phyloP scores from a whole-genome alignment of 495 filamentous ascomycete species.

The Acidomyces sp. region DNA sequence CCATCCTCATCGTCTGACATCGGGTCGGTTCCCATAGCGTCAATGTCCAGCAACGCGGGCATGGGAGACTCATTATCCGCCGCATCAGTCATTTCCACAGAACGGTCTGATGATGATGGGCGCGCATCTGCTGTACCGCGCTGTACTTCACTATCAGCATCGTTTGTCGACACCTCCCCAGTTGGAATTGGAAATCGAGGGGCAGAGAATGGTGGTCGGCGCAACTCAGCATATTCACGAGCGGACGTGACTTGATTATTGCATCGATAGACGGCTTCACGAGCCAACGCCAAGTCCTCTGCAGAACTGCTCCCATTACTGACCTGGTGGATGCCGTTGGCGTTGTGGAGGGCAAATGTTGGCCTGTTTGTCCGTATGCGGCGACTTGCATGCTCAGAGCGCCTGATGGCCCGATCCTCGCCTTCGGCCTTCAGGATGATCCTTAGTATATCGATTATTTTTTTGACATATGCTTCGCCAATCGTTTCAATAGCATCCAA shows the following conservation, averaged over 20 bases:
- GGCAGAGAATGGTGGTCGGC: neutral
- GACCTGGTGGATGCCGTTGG: slow-evolving; percentile 25
- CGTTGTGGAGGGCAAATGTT: slow-evolving; percentile 12
- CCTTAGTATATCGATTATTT: slow-evolving; percentile 69
- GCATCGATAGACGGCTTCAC: slow-evolving; percentile 75
- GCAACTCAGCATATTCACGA: slow-evolving; percentile 52
- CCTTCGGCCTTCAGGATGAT: slow-evolving; percentile 62
- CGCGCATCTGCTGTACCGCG: neutral
- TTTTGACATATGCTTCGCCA: slow-evolving; percentile 59
- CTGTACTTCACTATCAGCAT: neutral
- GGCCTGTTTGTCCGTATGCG: slow-evolving; percentile 23
- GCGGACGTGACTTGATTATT: slow-evolving; percentile 48
- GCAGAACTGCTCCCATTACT: slow-evolving; percentile 39
- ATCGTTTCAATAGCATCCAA: slow-evolving; percentile 69
- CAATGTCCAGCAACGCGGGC: neutral
- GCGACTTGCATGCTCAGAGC: slow-evolving; percentile 39
- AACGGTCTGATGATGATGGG: slow-evolving; percentile 1
- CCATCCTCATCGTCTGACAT: slow-evolving; percentile 11
- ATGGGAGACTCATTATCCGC: neutral
- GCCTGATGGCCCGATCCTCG: slow-evolving; percentile 53
- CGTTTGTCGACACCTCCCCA: slow-evolving; percentile 28
- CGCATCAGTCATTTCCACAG: slow-evolving; percentile 12
- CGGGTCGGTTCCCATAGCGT: neutral
- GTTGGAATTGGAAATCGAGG: slow-evolving; percentile 43
- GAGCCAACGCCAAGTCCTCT: slow-evolving; percentile 45